Conservation (phyloP, 495 filamentous ascomycete genomes). For the Neurospora tetraspora region DNA sequence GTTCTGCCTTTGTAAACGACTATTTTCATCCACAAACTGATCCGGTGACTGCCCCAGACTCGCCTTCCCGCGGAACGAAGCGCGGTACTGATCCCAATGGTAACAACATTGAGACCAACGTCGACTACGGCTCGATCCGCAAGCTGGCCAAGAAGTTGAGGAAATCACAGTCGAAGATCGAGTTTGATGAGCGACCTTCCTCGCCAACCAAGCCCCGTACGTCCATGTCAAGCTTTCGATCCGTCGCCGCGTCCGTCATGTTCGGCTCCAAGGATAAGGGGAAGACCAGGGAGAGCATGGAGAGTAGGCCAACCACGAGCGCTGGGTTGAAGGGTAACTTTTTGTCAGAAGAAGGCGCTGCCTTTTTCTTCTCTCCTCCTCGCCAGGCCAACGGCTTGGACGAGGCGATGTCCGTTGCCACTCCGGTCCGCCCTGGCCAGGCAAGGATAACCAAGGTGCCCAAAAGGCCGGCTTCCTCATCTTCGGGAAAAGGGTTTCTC, state of each 20-base stretch:
- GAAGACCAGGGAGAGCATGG: background rate
- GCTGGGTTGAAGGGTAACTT: background rate
- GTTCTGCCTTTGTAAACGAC: background rate
- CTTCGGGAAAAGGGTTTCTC: background rate
- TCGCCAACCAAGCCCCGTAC: background rate
- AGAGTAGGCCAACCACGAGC: background rate
- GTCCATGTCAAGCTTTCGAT: constrained; percentile 7
- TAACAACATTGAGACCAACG: background rate
- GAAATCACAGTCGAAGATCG: constrained; percentile 8
- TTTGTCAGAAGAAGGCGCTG: background rate
- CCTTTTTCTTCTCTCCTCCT: background rate
- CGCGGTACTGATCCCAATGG: constrained; percentile 11
- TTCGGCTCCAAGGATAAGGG: background rate
- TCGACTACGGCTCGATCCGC: constrained; percentile 15
- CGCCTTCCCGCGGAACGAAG: constrained; percentile 17
- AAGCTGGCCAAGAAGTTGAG: constrained; percentile 31
- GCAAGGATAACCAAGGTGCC: background rate
- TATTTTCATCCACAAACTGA: background rate
- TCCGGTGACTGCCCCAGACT: background rate
- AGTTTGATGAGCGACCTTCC: background rate
- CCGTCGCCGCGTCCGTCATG: background rate
- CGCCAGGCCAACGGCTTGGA: background rate
- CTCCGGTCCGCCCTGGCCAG: background rate
- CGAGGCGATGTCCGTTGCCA: background rate
- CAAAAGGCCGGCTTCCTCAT: background rate